A percentile compares a stretch with the other conserved stretches of the same genome.
Evolutionary conservation across 2,329 filamentous ascomycete genomes (phyloP).

Genomic region (Orbilia oligospora): DNA sequence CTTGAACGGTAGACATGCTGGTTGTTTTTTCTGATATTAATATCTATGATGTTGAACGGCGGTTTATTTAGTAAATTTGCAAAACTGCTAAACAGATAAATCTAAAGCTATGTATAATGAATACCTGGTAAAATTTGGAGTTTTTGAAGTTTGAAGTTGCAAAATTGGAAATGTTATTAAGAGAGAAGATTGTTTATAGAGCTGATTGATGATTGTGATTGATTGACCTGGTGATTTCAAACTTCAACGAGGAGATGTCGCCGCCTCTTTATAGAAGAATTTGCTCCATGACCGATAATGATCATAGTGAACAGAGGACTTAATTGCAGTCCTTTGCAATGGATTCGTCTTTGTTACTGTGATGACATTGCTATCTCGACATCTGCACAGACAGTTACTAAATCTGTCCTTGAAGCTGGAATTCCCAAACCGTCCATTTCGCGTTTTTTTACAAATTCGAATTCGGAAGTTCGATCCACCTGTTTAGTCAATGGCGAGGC

Average conservation of each 20-base stretch:
- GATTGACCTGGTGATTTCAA: slow-evolving; percentile 36
- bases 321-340: not conserved
- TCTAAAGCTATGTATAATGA: not conserved
- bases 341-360: no score
- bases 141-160: not conserved
- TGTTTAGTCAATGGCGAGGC: slow-evolving; percentile 16
- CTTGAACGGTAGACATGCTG: not conserved
- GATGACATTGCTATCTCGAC: slow-evolving; percentile 1
- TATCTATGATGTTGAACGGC: not conserved
- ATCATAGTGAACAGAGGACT: not conserved
- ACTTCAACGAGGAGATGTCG: slow-evolving; percentile 11
- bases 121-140: not conserved
- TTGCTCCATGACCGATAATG: not conserved
- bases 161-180: slow-evolving; percentile 4
- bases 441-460: slow-evolving; percentile 27
- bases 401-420: not conserved
- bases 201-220: slow-evolving; percentile 24
- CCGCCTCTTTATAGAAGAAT: slow-evolving; percentile 30
- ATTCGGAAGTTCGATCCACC: slow-evolving; percentile 9
- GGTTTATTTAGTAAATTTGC: not conserved
- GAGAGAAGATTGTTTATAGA: slow-evolving; percentile 3
- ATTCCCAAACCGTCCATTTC: slow-evolving; percentile 31
- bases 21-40: not conserved
- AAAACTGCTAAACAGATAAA: not conserved
- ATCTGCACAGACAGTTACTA: not conserved